A percentile compares a stretch with the other conserved stretches of the same genome.
phyloP scores from a whole-genome alignment of 176 grass and related monocot genomes.

The Metroxylon sagu region DNA sequence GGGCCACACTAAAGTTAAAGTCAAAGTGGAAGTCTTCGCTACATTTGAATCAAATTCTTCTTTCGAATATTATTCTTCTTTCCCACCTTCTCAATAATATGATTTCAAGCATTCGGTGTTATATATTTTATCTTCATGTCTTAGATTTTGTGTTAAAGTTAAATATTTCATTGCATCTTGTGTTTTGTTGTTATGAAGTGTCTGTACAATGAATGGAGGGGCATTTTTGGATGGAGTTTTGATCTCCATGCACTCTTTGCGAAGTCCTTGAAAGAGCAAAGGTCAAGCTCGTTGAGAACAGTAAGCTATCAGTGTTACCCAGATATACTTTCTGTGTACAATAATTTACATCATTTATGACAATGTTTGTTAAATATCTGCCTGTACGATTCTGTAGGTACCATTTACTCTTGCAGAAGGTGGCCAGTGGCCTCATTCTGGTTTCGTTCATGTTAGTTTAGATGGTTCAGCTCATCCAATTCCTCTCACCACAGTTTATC shows the following conservation, averaged over 20 bases:
- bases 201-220: slow-evolving; percentile 88
- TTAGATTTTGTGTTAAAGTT: too few species aligned
- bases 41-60: too few species aligned
- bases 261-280: slow-evolving; percentile 73
- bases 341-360: too few species aligned
- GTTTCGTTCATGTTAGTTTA: slow-evolving; percentile 55
- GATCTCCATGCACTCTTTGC: slow-evolving; percentile 79
- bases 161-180: too few species aligned
- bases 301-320: slow-evolving; percentile 24
- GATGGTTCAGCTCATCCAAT: slow-evolving; percentile 48
- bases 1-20: too few species aligned
- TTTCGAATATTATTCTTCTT: too few species aligned
- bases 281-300: slow-evolving; percentile 43
- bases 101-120: too few species aligned
- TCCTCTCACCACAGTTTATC: slow-evolving; percentile 80
- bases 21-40: too few species aligned
- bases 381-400: slow-evolving; percentile 33
- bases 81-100: too few species aligned
- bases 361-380: too few species aligned
- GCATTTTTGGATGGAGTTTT: slow-evolving; percentile 86
- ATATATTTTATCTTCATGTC: too few species aligned
- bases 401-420: slow-evolving; percentile 65
- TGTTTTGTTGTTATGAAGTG: slow-evolving; percentile 42
- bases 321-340: too few species aligned
- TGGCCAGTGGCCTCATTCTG: slow-evolving; percentile 14